Base-by-base conservation (phyloP, 78 protist genomes). In the Planoprotostelium fungivorum region DNA sequence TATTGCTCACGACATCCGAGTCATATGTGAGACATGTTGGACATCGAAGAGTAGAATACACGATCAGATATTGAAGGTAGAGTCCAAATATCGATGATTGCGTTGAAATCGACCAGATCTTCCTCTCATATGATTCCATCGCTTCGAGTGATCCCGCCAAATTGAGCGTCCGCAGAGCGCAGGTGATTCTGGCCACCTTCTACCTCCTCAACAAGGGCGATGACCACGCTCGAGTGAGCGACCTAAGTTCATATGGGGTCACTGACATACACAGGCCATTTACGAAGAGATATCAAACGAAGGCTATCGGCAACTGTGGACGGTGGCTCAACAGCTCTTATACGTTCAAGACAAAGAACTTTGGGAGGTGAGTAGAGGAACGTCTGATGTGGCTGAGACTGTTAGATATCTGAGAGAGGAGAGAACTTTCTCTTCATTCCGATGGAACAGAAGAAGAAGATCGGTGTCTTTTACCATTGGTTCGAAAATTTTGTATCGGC, bases 1-100 rank as follows among this genome's bases (percentile, higher is more conserved):
- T 1, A 37, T 87, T 1, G 39, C 88, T 28, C 88, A 87, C 9
- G 88, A 87, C 9, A 28, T 87, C 63, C 23, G 88, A 5, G 39
- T 87, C 35, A 28, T 87, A 5, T 87, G 88, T n/a, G 88, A 87
- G 88, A 51, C 73, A 16, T 51, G 31, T 5, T 16, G 16, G 31
- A 5, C 31, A 25, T 5, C 16, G 16, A 5, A 51, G 73, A 51
- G 73, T 16, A 51, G 73, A 16, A 51, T 51, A 16, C 73, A 51
- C 16, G 73, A 51, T 16, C 31, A 51, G 16, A 25, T 51, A 51
- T 51, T 51, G 73, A 51, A 16, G 73, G 73, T 51, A 51, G 73
- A 51, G 73, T 51, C n/a, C n/a, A n/a, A n/a, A n/a, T n/a, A n/a
- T n/a, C n/a, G n/a, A n/a, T n/a, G n/a, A n/a, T n/a, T n/a, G n/a